These are phyloP conservation scores for Phytophthora citricola DNA, from an alignment of 352 stramenopile species.

Conservation along the genomic window DNA sequence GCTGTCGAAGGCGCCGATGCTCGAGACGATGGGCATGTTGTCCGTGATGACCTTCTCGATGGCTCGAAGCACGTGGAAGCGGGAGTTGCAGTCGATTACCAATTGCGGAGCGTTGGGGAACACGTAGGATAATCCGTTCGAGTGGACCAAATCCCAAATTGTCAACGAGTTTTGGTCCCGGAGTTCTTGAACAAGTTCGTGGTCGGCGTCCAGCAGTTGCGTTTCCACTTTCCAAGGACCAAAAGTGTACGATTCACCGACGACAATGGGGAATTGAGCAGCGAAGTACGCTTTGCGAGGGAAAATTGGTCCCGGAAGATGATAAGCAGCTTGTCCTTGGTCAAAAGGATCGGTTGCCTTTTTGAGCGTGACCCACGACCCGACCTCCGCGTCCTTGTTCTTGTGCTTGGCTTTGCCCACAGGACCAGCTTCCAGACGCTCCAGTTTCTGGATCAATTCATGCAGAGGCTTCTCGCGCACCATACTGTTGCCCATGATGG, in stretches of 20 bases:
- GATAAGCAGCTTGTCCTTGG: slow-evolving; percentile 63
- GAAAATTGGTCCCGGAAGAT: slow-evolving; percentile 87
- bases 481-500: slow-evolving; percentile 84
- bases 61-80: slow-evolving; percentile 56
- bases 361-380: slow-evolving; percentile 87
- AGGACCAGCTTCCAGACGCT: slow-evolving; percentile 42
- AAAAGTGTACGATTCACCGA: slow-evolving; percentile 55
- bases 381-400: slow-evolving; percentile 48
- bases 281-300: slow-evolving; percentile 34
- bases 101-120: slow-evolving; percentile 64
- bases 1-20: slow-evolving; percentile 46
- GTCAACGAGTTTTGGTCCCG: slow-evolving; percentile 43
- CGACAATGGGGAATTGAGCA: slow-evolving; percentile 25
- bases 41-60: slow-evolving; percentile 82
- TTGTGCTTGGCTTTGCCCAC: slow-evolving; percentile 41
- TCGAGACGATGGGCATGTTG: slow-evolving; percentile 69
- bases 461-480: slow-evolving; percentile 83
- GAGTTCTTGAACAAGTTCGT: slow-evolving; percentile 37
- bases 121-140: slow-evolving; percentile 62
- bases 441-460: slow-evolving; percentile 79
- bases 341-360: slow-evolving; percentile 84
- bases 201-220: slow-evolving; percentile 34
- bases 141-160: slow-evolving; percentile 65
- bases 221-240: slow-evolving; percentile 63
- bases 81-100: slow-evolving; percentile 65